Evolutionary conservation across 371 early-diverging fungal genomes (phyloP).

Genomic region (Capillidium rhysosporum): DNA sequence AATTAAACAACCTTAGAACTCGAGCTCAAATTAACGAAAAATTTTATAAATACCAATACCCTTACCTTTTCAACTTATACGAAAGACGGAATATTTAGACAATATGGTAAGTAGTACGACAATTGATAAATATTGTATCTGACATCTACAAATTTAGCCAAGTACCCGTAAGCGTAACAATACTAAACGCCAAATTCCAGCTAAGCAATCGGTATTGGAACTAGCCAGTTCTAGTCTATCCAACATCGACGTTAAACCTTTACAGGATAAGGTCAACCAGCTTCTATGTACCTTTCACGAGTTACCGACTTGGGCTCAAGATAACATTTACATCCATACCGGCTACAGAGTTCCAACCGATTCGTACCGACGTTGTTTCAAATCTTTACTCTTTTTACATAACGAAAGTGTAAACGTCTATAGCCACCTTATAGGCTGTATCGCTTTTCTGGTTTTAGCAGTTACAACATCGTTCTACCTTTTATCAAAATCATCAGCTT

Average conservation of each 20-base stretch:
- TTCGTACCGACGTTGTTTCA: conserved; percentile 46
- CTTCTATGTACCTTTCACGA: conserved; percentile 22
- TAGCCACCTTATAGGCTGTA: conserved; percentile 2
- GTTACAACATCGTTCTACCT: not conserved
- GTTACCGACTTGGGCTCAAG: conserved; percentile 53
- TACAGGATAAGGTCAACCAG: not conserved
- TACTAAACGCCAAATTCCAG: no score
- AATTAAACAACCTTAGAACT: no score
- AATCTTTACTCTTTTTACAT: conserved; percentile 62
- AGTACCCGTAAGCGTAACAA: no score
- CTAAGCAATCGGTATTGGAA: no score
- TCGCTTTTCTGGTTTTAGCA: not conserved
- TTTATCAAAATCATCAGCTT: conserved; percentile 9
- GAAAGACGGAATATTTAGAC: no score
- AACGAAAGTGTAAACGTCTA: conserved; percentile 55
- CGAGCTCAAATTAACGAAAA: no score
- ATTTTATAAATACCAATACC: no score
- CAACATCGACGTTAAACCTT: not conserved
- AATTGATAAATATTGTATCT: no score
- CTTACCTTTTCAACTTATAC: no score
- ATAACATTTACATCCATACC: conserved; percentile 38
- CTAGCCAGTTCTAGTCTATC: no score
- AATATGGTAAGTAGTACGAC: no score
- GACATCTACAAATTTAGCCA: no score
- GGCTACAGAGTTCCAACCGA: conserved; percentile 64